These are phyloP conservation scores for Aspergillus brasiliensis DNA, from an alignment of 2,329 filamentous ascomycete genomes.

Conservation along the genomic window DNA sequence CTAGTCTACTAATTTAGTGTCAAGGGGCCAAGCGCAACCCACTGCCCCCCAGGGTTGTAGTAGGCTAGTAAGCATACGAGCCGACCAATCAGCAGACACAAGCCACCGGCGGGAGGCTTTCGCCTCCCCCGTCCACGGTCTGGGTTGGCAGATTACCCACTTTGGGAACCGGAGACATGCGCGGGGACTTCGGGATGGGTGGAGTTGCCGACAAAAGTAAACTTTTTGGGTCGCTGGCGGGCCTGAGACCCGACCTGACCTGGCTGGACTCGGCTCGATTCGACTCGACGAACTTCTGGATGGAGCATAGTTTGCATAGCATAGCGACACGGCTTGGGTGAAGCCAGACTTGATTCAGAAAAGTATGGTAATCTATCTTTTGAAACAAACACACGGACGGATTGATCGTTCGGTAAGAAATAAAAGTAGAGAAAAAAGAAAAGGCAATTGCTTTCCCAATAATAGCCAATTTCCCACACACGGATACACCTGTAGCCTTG, in stretches of 20 bases:
- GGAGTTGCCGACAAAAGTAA: neutral
- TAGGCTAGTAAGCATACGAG: too few relatives aligned
- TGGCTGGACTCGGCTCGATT: neutral
- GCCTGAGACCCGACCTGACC: neutral
- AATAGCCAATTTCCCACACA: constrained; percentile 3
- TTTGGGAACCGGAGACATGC: neutral
- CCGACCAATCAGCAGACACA: neutral
- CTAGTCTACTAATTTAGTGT: too few relatives aligned
- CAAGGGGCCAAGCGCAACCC: too few relatives aligned
- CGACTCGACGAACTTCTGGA: neutral
- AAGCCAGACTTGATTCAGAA: neutral
- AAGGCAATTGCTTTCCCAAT: constrained; percentile 9
- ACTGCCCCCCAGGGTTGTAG: too few relatives aligned
- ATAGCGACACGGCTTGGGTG: too few relatives aligned
- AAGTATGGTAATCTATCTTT: neutral
- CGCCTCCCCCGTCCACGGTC: constrained; percentile 1
- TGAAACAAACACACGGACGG: neutral
- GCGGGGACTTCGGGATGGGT: constrained; percentile 1
- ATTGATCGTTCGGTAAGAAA: neutral
- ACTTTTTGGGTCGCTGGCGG: too few relatives aligned
- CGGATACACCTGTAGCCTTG: neutral
- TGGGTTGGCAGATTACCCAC: constrained; percentile 2
- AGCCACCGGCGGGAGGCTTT: neutral
- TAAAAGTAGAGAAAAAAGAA: constrained; percentile 5
- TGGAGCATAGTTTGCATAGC: too few relatives aligned